Conservation (phyloP, 164 flowering plant genomes). For the Warburgia ugandensis region DNA sequence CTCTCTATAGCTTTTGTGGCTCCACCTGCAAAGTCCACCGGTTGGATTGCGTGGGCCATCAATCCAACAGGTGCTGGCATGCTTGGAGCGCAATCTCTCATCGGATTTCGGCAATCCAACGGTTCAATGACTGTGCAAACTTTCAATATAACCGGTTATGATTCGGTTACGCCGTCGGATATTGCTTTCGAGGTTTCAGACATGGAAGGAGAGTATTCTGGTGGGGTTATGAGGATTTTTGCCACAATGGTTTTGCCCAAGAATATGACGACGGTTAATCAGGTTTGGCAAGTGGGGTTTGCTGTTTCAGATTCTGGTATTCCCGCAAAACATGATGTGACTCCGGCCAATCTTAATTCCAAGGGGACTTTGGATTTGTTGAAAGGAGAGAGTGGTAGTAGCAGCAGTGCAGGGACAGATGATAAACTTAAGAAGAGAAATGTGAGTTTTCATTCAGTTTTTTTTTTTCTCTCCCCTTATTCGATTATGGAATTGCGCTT, state of each 20-base stretch:
- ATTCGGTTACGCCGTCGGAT: constrained; percentile 7
- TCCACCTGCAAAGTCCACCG: constrained; percentile 23
- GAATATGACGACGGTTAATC: constrained; percentile 32
- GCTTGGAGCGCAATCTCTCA: constrained; percentile 43
- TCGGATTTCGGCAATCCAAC: constrained; percentile 22
- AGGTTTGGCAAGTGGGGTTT: constrained; percentile 84
- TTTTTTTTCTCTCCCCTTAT: background rate
- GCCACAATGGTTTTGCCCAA: constrained; percentile 39
- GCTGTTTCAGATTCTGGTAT: constrained; percentile 23
- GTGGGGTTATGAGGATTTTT: constrained; percentile 30
- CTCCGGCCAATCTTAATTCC: constrained; percentile 33
- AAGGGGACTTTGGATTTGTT: constrained; percentile 40
- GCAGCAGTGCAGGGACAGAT: constrained; percentile 7
- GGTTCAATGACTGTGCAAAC: constrained; percentile 31
- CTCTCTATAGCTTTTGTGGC: constrained; percentile 43
- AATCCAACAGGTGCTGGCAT: constrained; percentile 41
- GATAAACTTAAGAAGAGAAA: constrained; percentile 26
- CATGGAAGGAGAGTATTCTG: constrained; percentile 19
- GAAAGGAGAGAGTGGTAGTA: constrained; percentile 15
- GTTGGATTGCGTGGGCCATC: constrained; percentile 62
- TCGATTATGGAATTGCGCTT: no score
- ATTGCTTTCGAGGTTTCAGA: constrained; percentile 29
- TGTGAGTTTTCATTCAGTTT: constrained; percentile 23
- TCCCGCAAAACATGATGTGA: constrained; percentile 38
- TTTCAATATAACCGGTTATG: constrained; percentile 27